These are phyloP conservation scores for Flaveria ramosissima DNA, from an alignment of 129 eudicot species.

Conservation along the genomic window DNA sequence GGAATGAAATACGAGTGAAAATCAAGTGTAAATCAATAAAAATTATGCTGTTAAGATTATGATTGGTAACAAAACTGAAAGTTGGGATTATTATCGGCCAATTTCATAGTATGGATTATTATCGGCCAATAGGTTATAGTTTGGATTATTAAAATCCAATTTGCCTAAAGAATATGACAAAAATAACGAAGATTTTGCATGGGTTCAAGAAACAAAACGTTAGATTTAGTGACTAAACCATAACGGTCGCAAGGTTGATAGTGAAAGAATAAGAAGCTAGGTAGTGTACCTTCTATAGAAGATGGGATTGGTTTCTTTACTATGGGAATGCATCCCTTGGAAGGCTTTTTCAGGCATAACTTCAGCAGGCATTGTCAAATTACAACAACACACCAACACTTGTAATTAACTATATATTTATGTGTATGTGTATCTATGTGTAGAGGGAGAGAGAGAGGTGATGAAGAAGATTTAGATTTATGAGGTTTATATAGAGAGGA, in stretches of 20 bases:
- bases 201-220: too few relatives aligned
- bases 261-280: not conserved
- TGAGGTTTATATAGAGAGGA: conserved; percentile 9
- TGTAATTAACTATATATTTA: not conserved
- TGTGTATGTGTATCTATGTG: not conserved
- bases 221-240: too few relatives aligned
- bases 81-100: too few relatives aligned
- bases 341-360: conserved; percentile 48
- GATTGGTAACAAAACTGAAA: too few relatives aligned
- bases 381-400: not conserved
- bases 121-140: too few relatives aligned
- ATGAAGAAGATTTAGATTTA: not conserved
- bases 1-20: too few relatives aligned
- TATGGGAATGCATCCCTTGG: conserved; percentile 36
- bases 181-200: not conserved
- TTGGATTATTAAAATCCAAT: too few relatives aligned
- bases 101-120: too few relatives aligned
- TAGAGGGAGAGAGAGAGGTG: conserved; percentile 7
- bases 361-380: conserved; percentile 51
- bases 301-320: conserved; percentile 44
- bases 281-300: conserved; percentile 46
- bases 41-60: too few relatives aligned
- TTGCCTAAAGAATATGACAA: not conserved
- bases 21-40: too few relatives aligned
- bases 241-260: not conserved